Conservation (phyloP, 2,329 filamentous ascomycete genomes). For the Dactylonectria estremocensis region DNA sequence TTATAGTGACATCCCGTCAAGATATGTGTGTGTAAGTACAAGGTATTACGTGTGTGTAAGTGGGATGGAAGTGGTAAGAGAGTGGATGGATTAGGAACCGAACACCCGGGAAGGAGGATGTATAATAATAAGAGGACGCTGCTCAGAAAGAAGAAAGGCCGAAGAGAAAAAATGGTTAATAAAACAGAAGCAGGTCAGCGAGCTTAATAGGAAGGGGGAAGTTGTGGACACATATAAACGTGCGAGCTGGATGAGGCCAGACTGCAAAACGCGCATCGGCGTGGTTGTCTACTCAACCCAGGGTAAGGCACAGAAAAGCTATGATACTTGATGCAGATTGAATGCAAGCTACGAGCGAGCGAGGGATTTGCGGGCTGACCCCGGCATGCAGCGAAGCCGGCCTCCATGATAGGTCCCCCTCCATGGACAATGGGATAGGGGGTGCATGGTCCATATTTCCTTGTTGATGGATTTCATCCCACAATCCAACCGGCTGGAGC, state of each 20-base stretch:
- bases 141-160: background rate
- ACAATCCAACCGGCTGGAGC: no score
- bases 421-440: no score
- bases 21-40: no score
- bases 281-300: no score
- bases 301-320: no score
- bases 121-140: conserved; percentile 30
- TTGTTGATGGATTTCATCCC: no score
- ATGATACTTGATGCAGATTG: no score
- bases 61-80: conserved; percentile 9
- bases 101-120: conserved; percentile 32
- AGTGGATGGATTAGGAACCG: conserved; percentile 22
- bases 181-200: conserved; percentile 31
- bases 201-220: conserved; percentile 39
- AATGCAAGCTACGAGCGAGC: no score
- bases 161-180: conserved; percentile 6
- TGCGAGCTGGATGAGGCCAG: no score
- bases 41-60: conserved; percentile 29
- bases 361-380: background rate
- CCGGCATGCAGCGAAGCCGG: conserved; percentile 24
- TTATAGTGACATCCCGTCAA: conserved; percentile 23
- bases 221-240: no score
- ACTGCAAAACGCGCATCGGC: no score
- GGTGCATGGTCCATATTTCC: no score
- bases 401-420: conserved; percentile 16